Evolutionary conservation across 2,329 filamentous ascomycete species (phyloP), one percentile per base, ranked within the genome.

Genomic region (Fusarium hainanense): DNA sequence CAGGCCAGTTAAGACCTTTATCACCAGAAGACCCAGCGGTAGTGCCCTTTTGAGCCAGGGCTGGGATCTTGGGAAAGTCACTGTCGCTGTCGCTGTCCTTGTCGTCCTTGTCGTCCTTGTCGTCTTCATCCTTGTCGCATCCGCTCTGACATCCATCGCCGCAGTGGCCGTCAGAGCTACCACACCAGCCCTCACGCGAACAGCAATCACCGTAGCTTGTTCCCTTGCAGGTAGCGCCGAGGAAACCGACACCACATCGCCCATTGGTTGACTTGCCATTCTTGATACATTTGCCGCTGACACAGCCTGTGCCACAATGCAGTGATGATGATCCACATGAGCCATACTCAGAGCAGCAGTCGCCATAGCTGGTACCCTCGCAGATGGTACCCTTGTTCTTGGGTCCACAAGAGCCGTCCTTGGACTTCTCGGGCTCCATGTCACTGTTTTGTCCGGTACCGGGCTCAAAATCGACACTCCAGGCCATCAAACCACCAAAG

Each of bases 401-500:
- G 5, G 63, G 50, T 5, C 59, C 63, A 18, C 60, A 66, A 18
- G 41, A 37, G 7, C 55, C 63, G 20, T 67, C 60, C 7, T 23
- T 64, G 7, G 60, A 52, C 14, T 41, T 23, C 8, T 41, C 30
- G 7, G 54, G 42, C 27, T 47, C 42, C 18, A 34, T 46, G 5
- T 37, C 57, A 37, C 37, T 37, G 18, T 16, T 52, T 4, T 12
- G n/a, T 11, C 51, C 55, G 0, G 48, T 41, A 9, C 60, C 60
- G 3, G 60, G 52, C 18, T 60, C 37, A 20, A 64, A 60, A n/a
- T 70, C 68, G 20, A 70, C 59, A 23, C 62, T 66, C 52, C 52
- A 71, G 14, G 40, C 56, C 69, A 68, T 68, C 5, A 43, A 28
- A 13, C 69, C 69, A 4, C 69, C 69, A 37, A 70, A 63, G 27